Base-by-base conservation (phyloP, 805 yeast species). In the Osmozyma mogii region DNA sequence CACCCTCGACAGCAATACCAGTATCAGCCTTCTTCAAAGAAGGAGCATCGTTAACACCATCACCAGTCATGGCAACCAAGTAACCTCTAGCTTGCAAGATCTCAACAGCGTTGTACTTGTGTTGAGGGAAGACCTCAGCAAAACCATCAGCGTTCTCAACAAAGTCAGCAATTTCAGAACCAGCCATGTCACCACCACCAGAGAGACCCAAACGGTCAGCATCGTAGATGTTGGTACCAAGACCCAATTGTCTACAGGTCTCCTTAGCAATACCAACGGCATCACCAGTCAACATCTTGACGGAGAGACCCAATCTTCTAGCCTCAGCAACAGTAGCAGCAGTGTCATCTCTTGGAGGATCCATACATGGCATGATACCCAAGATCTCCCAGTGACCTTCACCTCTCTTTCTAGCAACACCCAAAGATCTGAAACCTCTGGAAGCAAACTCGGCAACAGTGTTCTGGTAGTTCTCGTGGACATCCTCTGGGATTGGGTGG, bases 51-150 rank as follows among this genome's bases (percentile, higher is more conserved):
- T 85, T 85, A 61, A 85, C 95, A 84, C 96, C 96, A 62, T 85
- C 96, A 82, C 96, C 96, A 73, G 96, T 85, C 96, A 85, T 85
- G 67, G 95, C 96, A 69, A 87, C 94, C 69, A 85, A 75, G 79
- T 82, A 84, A 68, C 95, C 95, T 76, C 95, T 80, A 62, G 79
- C 75, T 74, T 85, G 95, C 65, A 85, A 75, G 61, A 84, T 84
- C 71, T 84, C 95, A 65, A 85, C 96, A 55, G 88, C 95, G 61
- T 80, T 84, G 73, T 83, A 84, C 72, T 85, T 85, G 74, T 85
- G 95, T 74, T 85, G 95, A 50, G 96, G 96, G 94, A 85, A 85
- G 60, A 85, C 95, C 72, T 85, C 95, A 65, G 95, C 25, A 43
- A 85, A 85, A 75, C 96, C 96, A 71, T 85, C 96, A 45, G 96